Percentiles rank a stretch among this genome's conserved stretches.
These are phyloP conservation scores for Tuber aestivum DNA, from an alignment of 495 filamentous ascomycete species.

Conservation along the genomic window DNA sequence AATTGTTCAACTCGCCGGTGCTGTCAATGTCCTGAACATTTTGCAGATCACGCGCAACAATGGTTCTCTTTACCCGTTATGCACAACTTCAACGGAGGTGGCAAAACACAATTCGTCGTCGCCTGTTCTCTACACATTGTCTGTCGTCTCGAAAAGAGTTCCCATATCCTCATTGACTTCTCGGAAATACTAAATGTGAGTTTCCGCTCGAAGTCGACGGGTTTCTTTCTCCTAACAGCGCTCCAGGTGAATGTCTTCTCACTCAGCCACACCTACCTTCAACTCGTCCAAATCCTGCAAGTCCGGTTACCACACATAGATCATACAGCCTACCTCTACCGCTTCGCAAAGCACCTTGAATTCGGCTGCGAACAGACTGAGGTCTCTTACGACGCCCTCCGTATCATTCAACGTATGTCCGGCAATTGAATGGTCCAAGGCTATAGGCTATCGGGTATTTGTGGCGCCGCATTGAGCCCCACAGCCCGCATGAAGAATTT, in stretches of 20 bases:
- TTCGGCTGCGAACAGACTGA: slow-evolving; percentile 69
- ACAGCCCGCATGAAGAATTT: slow-evolving; percentile 97
- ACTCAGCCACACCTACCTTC: slow-evolving; percentile 67
- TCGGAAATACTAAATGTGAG: slow-evolving; percentile 67
- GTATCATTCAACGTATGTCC: slow-evolving; percentile 84
- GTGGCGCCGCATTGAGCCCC: slow-evolving; percentile 86
- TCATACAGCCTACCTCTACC: slow-evolving; percentile 78
- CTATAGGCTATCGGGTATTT: slow-evolving; percentile 86
- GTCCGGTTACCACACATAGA: slow-evolving; percentile 56
- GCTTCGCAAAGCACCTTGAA: slow-evolving; percentile 82
- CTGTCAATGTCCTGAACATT: slow-evolving; percentile 44
- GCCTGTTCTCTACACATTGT: slow-evolving; percentile 83
- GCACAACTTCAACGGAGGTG: slow-evolving; percentile 81
- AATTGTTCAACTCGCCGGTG: slow-evolving; percentile 51
- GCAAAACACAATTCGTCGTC: slow-evolving; percentile 72
- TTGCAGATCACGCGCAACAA: slow-evolving; percentile 36
- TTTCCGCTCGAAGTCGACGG: neutral
- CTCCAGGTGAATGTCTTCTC: slow-evolving; percentile 78
- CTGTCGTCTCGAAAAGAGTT: slow-evolving; percentile 60
- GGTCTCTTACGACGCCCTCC: slow-evolving; percentile 77
- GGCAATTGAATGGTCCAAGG: slow-evolving; percentile 93
- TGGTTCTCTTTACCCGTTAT: slow-evolving; percentile 68
- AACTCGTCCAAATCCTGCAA: slow-evolving; percentile 59
- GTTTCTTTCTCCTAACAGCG: neutral
- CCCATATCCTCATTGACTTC: slow-evolving; percentile 92